Evolutionary conservation across 2,329 filamentous ascomycete species (phyloP).

Genomic region (Didymella keratinophila): DNA sequence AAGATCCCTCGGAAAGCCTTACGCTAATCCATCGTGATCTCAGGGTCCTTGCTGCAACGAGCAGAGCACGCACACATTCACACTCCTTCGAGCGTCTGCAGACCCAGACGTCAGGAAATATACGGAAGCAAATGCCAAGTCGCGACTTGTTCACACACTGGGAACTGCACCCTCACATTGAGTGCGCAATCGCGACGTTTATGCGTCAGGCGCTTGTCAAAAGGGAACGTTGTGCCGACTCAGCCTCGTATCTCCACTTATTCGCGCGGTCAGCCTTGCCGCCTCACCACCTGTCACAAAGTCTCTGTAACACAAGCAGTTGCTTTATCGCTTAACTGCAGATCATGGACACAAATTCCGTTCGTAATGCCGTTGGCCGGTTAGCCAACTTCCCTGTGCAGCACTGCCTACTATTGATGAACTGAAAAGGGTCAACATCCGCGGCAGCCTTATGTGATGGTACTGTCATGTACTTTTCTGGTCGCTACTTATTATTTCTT

Average conservation of each 20-base stretch:
- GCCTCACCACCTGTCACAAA: slow-evolving; percentile 1
- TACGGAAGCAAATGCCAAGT: neutral
- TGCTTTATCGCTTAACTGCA: neutral
- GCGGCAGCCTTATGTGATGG: neutral
- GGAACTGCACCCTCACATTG: neutral
- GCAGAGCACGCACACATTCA: neutral
- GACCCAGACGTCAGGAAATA: neutral
- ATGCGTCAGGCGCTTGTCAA: slow-evolving; percentile 8
- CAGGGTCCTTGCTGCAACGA: neutral
- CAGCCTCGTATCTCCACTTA: slow-evolving; percentile 15
- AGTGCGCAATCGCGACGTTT: neutral
- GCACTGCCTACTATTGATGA: neutral
- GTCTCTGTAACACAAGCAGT: neutral
- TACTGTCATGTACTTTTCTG: neutral
- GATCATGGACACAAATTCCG: neutral
- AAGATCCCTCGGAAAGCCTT: neutral
- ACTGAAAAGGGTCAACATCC: neutral
- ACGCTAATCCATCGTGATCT: neutral
- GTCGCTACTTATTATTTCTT: neutral
- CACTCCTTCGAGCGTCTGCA: neutral
- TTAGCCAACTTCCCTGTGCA: neutral
- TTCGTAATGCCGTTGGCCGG: neutral
- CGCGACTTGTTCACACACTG: neutral
- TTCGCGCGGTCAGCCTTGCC: slow-evolving; percentile 12
- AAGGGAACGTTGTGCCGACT: neutral